Evolutionary conservation across 1,284 basidiomycete genomes (phyloP).

Genomic region (Agaricales sp.): DNA sequence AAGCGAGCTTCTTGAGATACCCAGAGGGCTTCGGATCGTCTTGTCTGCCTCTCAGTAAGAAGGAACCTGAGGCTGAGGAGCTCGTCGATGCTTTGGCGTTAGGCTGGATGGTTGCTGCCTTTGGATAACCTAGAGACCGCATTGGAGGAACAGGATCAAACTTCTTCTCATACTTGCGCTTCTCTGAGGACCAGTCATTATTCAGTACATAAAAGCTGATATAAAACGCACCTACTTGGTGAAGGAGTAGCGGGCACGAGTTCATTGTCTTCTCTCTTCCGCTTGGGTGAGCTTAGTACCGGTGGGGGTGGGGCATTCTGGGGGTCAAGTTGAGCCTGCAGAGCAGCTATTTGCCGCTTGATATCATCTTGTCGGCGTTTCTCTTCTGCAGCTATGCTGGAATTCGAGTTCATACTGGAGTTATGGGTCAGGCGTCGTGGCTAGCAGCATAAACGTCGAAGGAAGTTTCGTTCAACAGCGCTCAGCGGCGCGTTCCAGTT

Average conservation of each 20-base stretch:
- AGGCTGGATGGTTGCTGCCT: background rate
- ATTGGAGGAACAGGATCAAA: background rate
- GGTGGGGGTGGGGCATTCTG: background rate
- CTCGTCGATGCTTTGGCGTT: too few relatives aligned
- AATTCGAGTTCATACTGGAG: background rate
- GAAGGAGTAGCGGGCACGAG: constrained; percentile 1
- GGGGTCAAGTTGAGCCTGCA: background rate
- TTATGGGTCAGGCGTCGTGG: background rate
- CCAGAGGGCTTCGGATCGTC: background rate
- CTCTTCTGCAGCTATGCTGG: background rate
- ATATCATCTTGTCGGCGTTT: background rate
- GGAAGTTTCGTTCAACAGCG: background rate
- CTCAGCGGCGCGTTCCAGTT: background rate
- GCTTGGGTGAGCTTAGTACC: background rate
- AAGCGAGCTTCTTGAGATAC: background rate
- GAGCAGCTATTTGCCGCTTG: background rate
- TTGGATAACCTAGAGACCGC: background rate
- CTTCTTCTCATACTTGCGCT: background rate
- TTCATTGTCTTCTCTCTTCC: background rate
- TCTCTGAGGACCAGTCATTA: background rate
- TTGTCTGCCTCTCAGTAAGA: background rate
- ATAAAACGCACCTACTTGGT: background rate
- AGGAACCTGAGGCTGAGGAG: background rate
- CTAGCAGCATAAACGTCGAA: background rate
- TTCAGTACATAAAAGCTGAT: background rate